Evolutionary conservation across 768 basidiomycete species (phyloP), one percentile per base, ranked within the genome.

Genomic region (Gyrodon lividus): DNA sequence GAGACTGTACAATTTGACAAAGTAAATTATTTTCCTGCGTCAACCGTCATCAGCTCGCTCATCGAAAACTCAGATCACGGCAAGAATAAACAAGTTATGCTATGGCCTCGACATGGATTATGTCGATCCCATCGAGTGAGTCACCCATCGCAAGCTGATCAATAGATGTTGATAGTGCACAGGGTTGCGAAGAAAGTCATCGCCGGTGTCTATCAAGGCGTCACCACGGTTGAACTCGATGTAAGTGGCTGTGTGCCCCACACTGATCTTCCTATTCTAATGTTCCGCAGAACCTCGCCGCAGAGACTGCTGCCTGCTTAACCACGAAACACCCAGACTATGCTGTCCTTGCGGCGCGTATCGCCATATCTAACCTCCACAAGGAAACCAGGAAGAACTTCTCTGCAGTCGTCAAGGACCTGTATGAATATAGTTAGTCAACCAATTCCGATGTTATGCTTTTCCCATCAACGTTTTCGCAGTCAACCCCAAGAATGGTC

Each of bases 341-440:
- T 62, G 97, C 97, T 22, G 86, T 98, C 54, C 91, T 99, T 56
- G 97, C 97, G 5, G 97, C 97, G 19, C 92, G 97, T 52, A 98
- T 99, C 48, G 97, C 97, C 50, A 93, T 99, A 62, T 98, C 96
- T 43, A 99, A 98, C 67, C 75, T 98, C 10, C 97, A 99, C 81
- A 98, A 99, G 65, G 96, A 99, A 74, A 98, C 97, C 16, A 98
- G 94, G 76, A 98, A 98, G 78, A 90, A 75, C 60, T 98, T 99
- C 68, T 93, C 92, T 1, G 81, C 86, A 53, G 96, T 99, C 57
- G 80, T 99, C 64, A 83, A 83, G 52, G 95, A 98, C 66, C 75
- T 99, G 33, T 92, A 98, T 68, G 74, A 81, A 41, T 98, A 95
- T 75, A 75, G 93, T 93, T 57, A 22, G 82, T 66, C 9, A n/a